Conservation (phyloP, 495 filamentous ascomycete genomes). For the Trichocladium uniseriatum region DNA sequence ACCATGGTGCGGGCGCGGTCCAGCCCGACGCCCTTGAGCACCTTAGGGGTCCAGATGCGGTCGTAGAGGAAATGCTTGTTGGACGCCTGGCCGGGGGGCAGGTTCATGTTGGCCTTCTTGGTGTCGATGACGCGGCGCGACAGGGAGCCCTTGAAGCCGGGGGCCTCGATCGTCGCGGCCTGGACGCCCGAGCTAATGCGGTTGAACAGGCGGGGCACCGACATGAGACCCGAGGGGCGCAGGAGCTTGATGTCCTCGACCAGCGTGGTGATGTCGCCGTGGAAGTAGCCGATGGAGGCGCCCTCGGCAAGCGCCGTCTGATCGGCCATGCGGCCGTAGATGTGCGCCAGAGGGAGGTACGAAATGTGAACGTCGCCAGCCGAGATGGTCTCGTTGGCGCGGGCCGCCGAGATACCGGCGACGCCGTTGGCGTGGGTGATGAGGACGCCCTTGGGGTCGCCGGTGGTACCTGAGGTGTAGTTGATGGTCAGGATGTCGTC, state of each 20-base stretch:
- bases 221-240: slow-evolving; percentile 72
- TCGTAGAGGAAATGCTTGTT: slow-evolving; percentile 85
- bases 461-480: slow-evolving; percentile 95
- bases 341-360: slow-evolving; percentile 91
- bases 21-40: slow-evolving; percentile 70
- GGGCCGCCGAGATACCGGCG: slow-evolving; percentile 53
- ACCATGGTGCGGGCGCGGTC: slow-evolving; percentile 66
- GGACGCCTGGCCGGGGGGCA: slow-evolving; percentile 57
- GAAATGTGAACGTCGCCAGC: slow-evolving; percentile 59
- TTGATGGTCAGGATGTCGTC: slow-evolving; percentile 88
- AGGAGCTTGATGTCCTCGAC: slow-evolving; percentile 88
- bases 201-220: slow-evolving; percentile 87
- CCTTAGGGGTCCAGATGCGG: slow-evolving; percentile 86
- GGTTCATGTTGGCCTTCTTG: slow-evolving; percentile 71
- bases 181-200: slow-evolving; percentile 79
- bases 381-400: slow-evolving; percentile 41
- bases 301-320: slow-evolving; percentile 66
- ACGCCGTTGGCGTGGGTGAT: slow-evolving; percentile 76
- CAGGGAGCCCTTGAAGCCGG: slow-evolving; percentile 73
- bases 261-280: slow-evolving; percentile 78
- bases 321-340: slow-evolving; percentile 78
- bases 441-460: slow-evolving; percentile 86
- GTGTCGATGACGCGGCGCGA: slow-evolving; percentile 68
- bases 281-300: slow-evolving; percentile 82
- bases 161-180: slow-evolving; percentile 63